Evolutionary conservation across 352 stramenopile species (phyloP).

Genomic region (Phytopythium kandeliae): DNA sequence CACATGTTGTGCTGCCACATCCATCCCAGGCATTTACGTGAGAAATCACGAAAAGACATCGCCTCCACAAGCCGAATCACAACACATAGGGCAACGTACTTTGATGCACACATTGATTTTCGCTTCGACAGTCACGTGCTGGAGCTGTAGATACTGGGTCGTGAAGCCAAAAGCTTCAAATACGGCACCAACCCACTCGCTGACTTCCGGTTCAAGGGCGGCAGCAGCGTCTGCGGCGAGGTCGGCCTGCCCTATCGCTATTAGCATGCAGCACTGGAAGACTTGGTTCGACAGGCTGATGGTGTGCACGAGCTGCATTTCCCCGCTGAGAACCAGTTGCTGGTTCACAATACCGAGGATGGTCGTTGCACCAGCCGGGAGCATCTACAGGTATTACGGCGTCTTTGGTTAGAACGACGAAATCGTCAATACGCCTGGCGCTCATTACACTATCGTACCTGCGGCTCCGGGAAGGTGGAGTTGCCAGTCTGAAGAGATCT

Average conservation of each 20-base stretch:
- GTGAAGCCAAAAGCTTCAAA: constrained; percentile 66
- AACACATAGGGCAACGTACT: constrained; percentile 4
- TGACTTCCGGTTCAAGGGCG: constrained; percentile 25
- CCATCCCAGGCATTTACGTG: neutral
- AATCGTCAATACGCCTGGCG: neutral
- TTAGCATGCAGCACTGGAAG: constrained; percentile 58
- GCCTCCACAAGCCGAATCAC: neutral
- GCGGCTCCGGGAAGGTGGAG: constrained; percentile 34
- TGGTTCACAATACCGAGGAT: constrained; percentile 44
- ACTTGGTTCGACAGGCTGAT: constrained; percentile 60
- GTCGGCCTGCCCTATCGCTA: constrained; percentile 43
- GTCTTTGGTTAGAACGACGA: neutral
- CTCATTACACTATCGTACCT: constrained; percentile 15
- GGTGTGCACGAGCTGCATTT: constrained; percentile 37
- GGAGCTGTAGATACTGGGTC: constrained; percentile 27
- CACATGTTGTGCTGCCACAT: constrained; percentile 29
- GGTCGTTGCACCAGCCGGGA: constrained; percentile 33
- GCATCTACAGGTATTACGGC: constrained; percentile 18
- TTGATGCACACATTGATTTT: constrained; percentile 74
- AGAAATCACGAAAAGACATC: neutral
- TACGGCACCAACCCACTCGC: constrained; percentile 49
- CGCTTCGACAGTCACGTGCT: constrained; percentile 27
- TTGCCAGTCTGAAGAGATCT: constrained; percentile 9
- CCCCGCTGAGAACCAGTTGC: constrained; percentile 44
- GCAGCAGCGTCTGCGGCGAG: constrained; percentile 37